Base-by-base conservation (phyloP, 2,329 filamentous ascomycete genomes). In the Fusarium odoratissimum region DNA sequence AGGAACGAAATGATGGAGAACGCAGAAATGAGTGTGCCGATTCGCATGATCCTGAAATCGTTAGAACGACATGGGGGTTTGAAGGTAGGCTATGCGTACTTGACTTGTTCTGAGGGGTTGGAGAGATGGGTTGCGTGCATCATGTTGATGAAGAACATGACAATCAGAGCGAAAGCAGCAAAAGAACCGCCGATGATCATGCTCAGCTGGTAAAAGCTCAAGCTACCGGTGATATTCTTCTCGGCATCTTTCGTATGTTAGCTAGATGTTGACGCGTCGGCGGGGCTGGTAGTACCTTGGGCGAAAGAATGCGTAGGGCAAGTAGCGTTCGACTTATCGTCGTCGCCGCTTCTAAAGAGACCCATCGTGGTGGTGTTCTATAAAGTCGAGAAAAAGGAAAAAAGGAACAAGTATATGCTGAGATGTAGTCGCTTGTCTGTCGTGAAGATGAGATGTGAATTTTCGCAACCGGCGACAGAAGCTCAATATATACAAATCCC, bases 61-160 rank as follows among this genome's bases (percentile, higher is more conserved):
- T 25, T 25, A 25, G 25, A 25, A 25, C 1, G 25, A 25, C 25
- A 25, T 25, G 25, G 25, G 25, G 25, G 25, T 25, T 25, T 25
- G 25, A 25, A 1, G 16, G 8, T 19, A n/a, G 11, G 3, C 4
- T 19, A 6, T 8, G 10, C 48, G 10, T 68, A 76, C 74, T 76
- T 76, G 46, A 75, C 55, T 45, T 76, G 74, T n/a, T 76, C 74
- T 6, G 60, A 48, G 0, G 72, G 74, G 12, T 75, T 76, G 1
- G 63, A 68, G 1, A 75, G 66, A 30, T 76, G 74, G 0, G 74
- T 72, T 3, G 71, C 71, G 33, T 76, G 74, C 16, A 76, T 58
- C 19, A 66, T 52, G 4, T 66, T 62, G 16, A 51, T 66, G 21
- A 44, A 42, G 9, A 76, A 51, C 52, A 76, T 76, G 17, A 72